Conservation (phyloP, 2,329 filamentous ascomycete genomes). For the Penicillium sp. region DNA sequence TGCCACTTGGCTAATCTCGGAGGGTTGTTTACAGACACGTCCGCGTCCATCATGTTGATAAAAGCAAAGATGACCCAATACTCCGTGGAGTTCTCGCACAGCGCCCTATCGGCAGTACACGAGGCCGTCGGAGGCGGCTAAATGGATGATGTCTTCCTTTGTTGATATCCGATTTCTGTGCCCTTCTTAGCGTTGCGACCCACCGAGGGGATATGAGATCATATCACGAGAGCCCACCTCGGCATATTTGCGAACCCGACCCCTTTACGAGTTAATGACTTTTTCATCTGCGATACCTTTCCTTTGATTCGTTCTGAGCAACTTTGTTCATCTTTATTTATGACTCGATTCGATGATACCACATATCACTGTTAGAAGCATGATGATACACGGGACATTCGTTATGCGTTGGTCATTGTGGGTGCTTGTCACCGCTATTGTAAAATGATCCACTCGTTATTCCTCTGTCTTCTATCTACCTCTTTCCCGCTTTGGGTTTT, state of each 20-base stretch:
- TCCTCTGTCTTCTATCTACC: neutral
- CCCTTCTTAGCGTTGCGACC: slow-evolving; percentile 1
- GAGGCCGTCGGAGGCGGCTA: slow-evolving; percentile 70
- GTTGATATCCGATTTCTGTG: neutral
- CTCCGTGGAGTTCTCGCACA: slow-evolving; percentile 83
- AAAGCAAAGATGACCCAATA: slow-evolving; percentile 79
- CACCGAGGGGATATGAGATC: neutral
- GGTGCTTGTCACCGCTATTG: slow-evolving; percentile 5
- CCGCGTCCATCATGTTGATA: slow-evolving; percentile 85
- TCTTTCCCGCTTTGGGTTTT: neutral
- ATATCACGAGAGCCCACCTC: neutral
- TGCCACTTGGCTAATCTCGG: neutral
- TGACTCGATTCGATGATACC: slow-evolving; percentile 24
- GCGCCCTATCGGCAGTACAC: slow-evolving; percentile 76
- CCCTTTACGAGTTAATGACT: slow-evolving; percentile 23
- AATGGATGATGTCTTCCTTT: slow-evolving; percentile 11
- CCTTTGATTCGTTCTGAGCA: slow-evolving; percentile 3
- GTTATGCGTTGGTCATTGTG: slow-evolving; percentile 9
- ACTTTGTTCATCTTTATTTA: slow-evolving; percentile 1
- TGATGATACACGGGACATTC: slow-evolving; percentile 26
- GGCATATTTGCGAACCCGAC: neutral
- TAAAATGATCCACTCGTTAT: slow-evolving; percentile 17
- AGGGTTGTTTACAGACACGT: slow-evolving; percentile 66
- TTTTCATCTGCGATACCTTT: slow-evolving; percentile 21
- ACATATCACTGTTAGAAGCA: slow-evolving; percentile 28